Evolutionary conservation across 1,139 yeast genomes (phyloP), one percentile per base, ranked within the genome.

Genomic region (Saccharomyces hybrid): DNA sequence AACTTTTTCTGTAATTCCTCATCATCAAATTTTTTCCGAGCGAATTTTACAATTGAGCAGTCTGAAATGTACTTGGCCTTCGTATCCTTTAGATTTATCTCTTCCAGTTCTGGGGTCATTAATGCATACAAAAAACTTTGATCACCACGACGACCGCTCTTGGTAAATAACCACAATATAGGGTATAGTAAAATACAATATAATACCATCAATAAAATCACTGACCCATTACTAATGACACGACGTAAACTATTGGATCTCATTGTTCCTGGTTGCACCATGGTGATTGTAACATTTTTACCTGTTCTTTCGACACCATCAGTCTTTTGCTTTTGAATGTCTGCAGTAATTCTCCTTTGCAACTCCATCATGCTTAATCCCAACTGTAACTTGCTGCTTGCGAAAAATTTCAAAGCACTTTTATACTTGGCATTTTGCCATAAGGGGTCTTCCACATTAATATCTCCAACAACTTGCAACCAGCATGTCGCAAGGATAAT

Each of bases 241-340:
- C 97, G 78, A 63, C 95, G 82, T 50, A 93, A 85, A 41, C 95
- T 83, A 2, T 95, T 88, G 1, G 96, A 83, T 63, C 98, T 78
- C 85, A 88, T 87, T 51, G 91, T 63, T 0, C 99, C 99, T 0
- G 99, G 99, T 65, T 93, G 95, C 4, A 88, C 95, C 57, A 88
- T 63, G 56, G 85, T 78, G n/a, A 89, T 78, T 52, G 85, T 79
- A 16, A 88, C 83, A 64, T 86, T 87, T 31, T 84, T 81, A 63
- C 88, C 96, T 31, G 82, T 78, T 41, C 91, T 75, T 63, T 81
- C 82, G 60, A 80, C 82, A 47, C 75, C 76, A 9, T 54, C 55
- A 29, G 61, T 61, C 19, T 60, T 56, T 58, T 74, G 75, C 44
- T 72, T 70, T 57, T 75, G 64, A 14, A 73, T 73, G 48, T 61